Evolutionary conservation across 2,329 filamentous ascomycete species (phyloP), one percentile per base, ranked within the genome.

Genomic region (Colletotrichum godetiae): DNA sequence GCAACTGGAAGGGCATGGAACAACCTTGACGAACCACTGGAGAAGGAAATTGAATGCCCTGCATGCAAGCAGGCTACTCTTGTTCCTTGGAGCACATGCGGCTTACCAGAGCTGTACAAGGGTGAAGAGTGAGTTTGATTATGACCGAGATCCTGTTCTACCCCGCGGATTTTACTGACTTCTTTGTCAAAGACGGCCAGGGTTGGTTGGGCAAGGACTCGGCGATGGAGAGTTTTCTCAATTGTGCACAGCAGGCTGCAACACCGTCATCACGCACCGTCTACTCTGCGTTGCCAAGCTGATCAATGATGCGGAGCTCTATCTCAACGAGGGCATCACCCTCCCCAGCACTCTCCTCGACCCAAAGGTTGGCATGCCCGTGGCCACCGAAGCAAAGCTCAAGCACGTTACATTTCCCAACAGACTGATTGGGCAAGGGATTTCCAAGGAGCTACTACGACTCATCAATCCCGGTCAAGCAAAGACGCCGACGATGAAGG

Each of bases 311-410:
- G 80, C 88, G 6, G 79, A 85, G 29, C 77, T 78, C 0, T 83
- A 94, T 0, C 76, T 90, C 4, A 72, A 80, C 3, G 76, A 85
- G 4, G 76, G 84, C 15, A 78, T 82, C 1, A 90, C 92, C 0
- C 90, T 95, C 85, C 91, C 92, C 0, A 93, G 93, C 1, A 95
- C 93, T 0, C 79, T 94, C 5, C 84, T 94, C 8, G 84, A 89
- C 10, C 79, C 86, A 0, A 79, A 82, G 1, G 85, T 78, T 0
- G 93, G 93, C 0, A 80, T 84, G 19, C 89, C 91, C 0, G 79
- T 84, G 1, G 67, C 29, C 75, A 68, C 31, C 76, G 35, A 59
- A 13, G 3, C 19, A 80, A 4, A 76, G 77, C 59, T 72, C 79
- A 8, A 83, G 85, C 66, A 68, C 2, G 33, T 60, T 12, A 85